Percentiles rank a stretch among this genome's conserved stretches.
Conservation (phyloP, 1,284 basidiomycete species). For the Kwoniella shivajii region DNA sequence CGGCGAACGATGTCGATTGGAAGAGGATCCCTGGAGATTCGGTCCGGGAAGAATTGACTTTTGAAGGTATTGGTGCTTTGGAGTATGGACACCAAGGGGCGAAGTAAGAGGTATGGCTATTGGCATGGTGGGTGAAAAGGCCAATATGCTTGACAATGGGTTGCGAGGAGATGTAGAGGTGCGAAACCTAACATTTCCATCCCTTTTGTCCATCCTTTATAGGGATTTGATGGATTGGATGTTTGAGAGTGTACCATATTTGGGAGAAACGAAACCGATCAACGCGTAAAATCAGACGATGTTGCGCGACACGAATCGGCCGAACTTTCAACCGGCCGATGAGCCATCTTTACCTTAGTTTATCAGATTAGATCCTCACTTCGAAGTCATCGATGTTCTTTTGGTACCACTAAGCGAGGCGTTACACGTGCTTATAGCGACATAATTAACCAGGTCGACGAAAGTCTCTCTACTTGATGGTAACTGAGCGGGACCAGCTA, state of each 20-base stretch:
- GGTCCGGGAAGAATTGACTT: neutral
- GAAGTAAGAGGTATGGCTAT: slow-evolving; percentile 1
- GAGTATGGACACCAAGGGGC: neutral
- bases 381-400: neutral
- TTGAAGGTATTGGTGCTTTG: neutral
- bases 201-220: neutral
- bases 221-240: neutral
- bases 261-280: neutral
- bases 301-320: neutral
- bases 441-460: no score
- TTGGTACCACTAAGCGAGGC: neutral
- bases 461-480: no score
- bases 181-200: neutral
- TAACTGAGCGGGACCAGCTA: no score
- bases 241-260: neutral
- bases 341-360: neutral
- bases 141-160: neutral
- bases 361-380: slow-evolving; percentile 4
- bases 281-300: neutral
- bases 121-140: neutral
- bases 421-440: neutral
- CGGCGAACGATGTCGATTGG: slow-evolving; percentile 30
- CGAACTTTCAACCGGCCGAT: slow-evolving; percentile 4
- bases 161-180: neutral
- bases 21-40: slow-evolving; percentile 3